Base-by-base conservation (phyloP, 768 basidiomycete genomes). In the Fistulinella prunicolor region DNA sequence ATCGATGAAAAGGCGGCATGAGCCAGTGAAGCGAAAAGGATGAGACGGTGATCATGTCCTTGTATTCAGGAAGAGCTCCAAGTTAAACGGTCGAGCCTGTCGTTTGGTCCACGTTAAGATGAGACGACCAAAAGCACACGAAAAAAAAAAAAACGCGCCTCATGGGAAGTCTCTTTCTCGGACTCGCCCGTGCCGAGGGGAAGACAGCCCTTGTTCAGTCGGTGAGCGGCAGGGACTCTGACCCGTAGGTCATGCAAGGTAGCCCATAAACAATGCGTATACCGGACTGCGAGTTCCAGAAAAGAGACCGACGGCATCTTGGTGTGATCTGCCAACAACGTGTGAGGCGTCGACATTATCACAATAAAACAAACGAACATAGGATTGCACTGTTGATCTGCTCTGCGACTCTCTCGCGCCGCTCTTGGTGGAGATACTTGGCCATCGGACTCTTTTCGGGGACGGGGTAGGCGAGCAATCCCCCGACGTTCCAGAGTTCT, bases 361-460 rank as follows among this genome's bases (percentile, higher is more conserved):
- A 48, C 30, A 1, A 2, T 32, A 8, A 3, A 46, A 44, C 29
- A 2, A 2, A 75, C 89, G 63, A 57, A 94, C 94, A 72, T 12
- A 96, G 67, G 39, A 96, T 87, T 14, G 93, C 94, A 37, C 80
- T 76, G 55, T 94, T 88, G 35, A 98, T 83, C 68, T 94, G 89
- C 48, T 91, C 87, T 6, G 93, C 93, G 19, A 96, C 79, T 6
- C 79, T 81, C 54, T 89, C 85, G 50, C 94, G 79, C 59, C 94
- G 73, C 44, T 80, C 81, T 64, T 86, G 83, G 30, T 78, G 77
- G 51, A 96, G 66, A 67, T 94, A 97, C 46, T 77, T 82, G 14
- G 79, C 72, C 58, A 93, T 75, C 0, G 86, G 78, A 57, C 90
- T 90, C 30, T 73, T 78, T 58, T 90, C 89, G 0, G 93, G 89